phyloP scores from a whole-genome alignment of 805 yeast genomes.

The Barnettozyma siamensis region DNA sequence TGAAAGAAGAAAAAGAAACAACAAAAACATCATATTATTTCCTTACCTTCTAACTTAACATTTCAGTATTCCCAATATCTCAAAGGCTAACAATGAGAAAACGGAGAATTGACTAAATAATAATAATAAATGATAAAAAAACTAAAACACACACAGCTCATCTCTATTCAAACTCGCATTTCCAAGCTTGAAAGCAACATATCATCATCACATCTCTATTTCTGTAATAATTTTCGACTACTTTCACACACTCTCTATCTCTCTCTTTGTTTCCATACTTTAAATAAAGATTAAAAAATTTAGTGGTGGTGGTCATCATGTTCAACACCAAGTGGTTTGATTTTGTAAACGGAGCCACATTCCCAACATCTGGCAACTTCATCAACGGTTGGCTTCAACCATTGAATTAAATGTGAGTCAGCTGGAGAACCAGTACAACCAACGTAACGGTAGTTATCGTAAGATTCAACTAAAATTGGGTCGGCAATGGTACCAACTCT shows the following conservation, averaged over 20 bases:
- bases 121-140: slow-evolving; percentile 5
- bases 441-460: slow-evolving; percentile 88
- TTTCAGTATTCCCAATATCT: neutral
- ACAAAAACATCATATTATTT: slow-evolving; percentile 1
- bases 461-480: slow-evolving; percentile 86
- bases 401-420: slow-evolving; percentile 83
- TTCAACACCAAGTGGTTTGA: slow-evolving; percentile 83
- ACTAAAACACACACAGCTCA: slow-evolving; percentile 1
- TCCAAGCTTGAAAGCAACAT: neutral
- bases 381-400: slow-evolving; percentile 84
- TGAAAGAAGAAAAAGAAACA: neutral
- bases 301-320: slow-evolving; percentile 41
- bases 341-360: slow-evolving; percentile 91
- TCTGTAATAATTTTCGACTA: neutral
- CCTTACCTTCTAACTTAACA: too few relatives aligned
- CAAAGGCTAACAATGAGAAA: neutral
- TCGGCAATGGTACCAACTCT: slow-evolving; percentile 88
- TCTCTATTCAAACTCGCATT: neutral
- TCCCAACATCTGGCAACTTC: slow-evolving; percentile 96
- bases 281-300: neutral
- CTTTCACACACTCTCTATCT: neutral
- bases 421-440: slow-evolving; percentile 98
- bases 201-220: too few relatives aligned
- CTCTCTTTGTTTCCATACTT: neutral
- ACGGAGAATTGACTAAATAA: neutral